Evolutionary conservation across 352 stramenopile species (phyloP), one percentile per base, ranked within the genome.

Genomic region (Pythium phragmiticola): DNA sequence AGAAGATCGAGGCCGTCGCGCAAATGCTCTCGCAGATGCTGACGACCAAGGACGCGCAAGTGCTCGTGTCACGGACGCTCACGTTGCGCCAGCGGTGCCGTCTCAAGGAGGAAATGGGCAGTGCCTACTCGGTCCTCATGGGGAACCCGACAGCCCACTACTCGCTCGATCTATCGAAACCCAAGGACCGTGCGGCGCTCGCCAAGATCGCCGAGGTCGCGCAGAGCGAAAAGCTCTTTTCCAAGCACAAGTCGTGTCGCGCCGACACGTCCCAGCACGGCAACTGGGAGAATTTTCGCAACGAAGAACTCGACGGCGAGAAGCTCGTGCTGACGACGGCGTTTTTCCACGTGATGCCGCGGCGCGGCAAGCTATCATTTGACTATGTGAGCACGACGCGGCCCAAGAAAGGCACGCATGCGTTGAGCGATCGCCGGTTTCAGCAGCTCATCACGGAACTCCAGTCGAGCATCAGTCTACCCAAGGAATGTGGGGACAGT

Each of bases 221-320:
- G 43, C 80, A 96, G 52, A 79, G 76, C 51, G 86, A 96, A 57
- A 92, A 94, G 64, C 69, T 88, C 11, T 92, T 92, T 43, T 90
- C 79, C 4, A 82, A 75, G 49, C 55, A 75, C 56, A 82, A 72
- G 3, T 90, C 75, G 4, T 66, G 70, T 5, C 74, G 78, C 1
- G 65, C 72, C 9, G 86, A 96, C 48, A 97, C 84, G 21, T 94
- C 83, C 7, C 88, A 97, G 70, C 87, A 97, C 41, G 87, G 86
- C 23, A 95, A 97, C 58, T 96, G 88, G 86, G 82, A 96, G 63
- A 97, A 97, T 65, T 97, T 96, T 54, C 81, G 90, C 45, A 97
- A 97, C 53, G 90, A 97, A 74, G 76, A 77, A 39, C 80, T 95
- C 21, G 88, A 96, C 48, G 85, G 84, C 9, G 66, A 84, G 45